A percentile compares a stretch with the other conserved stretches of the same genome.
These are phyloP conservation scores for Acacia concinna DNA, from an alignment of 331 rosid genomes.

Conservation along the genomic window DNA sequence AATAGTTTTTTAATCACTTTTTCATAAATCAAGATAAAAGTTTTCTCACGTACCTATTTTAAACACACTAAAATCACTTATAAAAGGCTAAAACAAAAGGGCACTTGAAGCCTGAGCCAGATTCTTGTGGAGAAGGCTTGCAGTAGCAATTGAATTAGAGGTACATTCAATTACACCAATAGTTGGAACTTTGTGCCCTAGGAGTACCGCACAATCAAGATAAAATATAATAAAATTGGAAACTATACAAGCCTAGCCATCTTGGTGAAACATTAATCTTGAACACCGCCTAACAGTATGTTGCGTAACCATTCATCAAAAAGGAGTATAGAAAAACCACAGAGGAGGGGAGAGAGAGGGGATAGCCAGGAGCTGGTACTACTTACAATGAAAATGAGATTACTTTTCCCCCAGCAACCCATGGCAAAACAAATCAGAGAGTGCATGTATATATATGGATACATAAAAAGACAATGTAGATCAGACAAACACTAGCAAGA, in stretches of 20 bases:
- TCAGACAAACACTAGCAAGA: slow-evolving; percentile 44
- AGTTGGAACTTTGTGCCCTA: not conserved
- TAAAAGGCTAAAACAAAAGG: too few species aligned
- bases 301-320: slow-evolving; percentile 32
- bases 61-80: too few species aligned
- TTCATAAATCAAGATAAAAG: too few species aligned
- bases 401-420: slow-evolving; percentile 28
- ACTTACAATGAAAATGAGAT: slow-evolving; percentile 55
- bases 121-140: not conserved
- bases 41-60: too few species aligned
- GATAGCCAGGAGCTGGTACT: slow-evolving; percentile 49
- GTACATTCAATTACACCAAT: not conserved
- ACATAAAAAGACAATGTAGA: slow-evolving; percentile 27
- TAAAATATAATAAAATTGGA: not conserved
- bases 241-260: slow-evolving; percentile 44
- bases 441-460: slow-evolving; percentile 1
- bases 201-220: not conserved
- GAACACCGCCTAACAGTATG: slow-evolving; percentile 30
- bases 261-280: slow-evolving; percentile 27
- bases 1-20: too few species aligned
- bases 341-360: not conserved
- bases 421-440: slow-evolving; percentile 34
- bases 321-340: slow-evolving; percentile 23
- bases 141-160: not conserved
- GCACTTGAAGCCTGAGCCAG: too few species aligned